Conservation (phyloP, 164 flowering plant genomes). For the Magnolia sinica region DNA sequence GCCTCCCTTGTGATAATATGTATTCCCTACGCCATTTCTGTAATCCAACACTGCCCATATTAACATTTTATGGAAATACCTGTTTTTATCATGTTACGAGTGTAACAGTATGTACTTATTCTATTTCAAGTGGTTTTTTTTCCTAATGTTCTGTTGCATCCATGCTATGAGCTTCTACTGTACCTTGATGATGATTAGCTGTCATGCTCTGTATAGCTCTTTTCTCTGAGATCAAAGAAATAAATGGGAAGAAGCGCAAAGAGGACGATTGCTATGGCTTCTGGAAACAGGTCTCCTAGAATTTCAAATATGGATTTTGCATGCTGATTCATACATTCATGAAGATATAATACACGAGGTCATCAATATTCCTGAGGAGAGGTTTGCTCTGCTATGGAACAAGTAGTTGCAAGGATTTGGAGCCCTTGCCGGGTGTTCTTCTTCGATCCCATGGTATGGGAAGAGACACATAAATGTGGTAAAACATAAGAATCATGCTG, state of each 20-base stretch:
- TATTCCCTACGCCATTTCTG: too few species aligned
- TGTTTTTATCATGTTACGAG: too few species aligned
- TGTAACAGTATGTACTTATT: background rate
- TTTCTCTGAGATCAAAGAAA: constrained; percentile 83
- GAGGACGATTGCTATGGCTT: constrained; percentile 79
- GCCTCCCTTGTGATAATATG: background rate
- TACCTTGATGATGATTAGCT: constrained; percentile 2
- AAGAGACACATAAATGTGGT: constrained; percentile 73
- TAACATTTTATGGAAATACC: too few species aligned
- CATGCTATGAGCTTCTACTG: background rate
- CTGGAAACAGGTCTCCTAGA: constrained; percentile 64
- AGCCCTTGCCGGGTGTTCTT: constrained; percentile 76
- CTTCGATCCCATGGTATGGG: constrained; percentile 48
- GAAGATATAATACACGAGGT: constrained; percentile 71
- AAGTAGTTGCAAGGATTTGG: constrained; percentile 89
- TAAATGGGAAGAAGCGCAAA: constrained; percentile 66
- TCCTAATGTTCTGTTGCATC: background rate
- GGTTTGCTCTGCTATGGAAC: constrained; percentile 67
- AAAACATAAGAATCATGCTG: constrained; percentile 40
- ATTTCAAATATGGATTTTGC: constrained; percentile 63
- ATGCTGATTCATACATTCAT: constrained; percentile 67
- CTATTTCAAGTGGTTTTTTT: too few species aligned
- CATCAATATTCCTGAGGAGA: constrained; percentile 72
- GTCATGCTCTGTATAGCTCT: constrained; percentile 44
- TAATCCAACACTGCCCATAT: too few species aligned